Conservation (phyloP, 2,329 filamentous ascomycete genomes). For the Calycina herbarum region DNA sequence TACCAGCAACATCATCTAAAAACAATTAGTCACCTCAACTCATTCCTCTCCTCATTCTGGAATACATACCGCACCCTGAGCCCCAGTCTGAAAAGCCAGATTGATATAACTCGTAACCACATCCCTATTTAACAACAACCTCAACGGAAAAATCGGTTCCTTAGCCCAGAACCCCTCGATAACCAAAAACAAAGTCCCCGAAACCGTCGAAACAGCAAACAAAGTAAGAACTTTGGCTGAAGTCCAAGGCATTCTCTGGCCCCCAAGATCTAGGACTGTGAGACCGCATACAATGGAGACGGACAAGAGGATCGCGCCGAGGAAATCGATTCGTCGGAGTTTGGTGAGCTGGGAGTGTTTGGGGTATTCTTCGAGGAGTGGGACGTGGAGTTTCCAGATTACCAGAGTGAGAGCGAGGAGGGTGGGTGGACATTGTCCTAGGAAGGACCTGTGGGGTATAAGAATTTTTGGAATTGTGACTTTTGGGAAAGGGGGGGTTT, state of each 20-base stretch:
- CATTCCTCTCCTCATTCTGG: not conserved
- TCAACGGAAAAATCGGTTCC: conserved; percentile 59
- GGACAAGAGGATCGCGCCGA: conserved; percentile 50
- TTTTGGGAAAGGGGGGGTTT: conserved; percentile 10
- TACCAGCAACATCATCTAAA: conserved; percentile 60
- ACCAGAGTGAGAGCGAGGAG: conserved; percentile 48
- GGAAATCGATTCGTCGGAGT: conserved; percentile 57
- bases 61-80: conserved; percentile 53
- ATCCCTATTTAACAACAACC: conserved; percentile 51
- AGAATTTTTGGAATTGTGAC: not conserved
- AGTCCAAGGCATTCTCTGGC: conserved; percentile 43
- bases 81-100: conserved; percentile 51
- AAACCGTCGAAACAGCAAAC: conserved; percentile 32
- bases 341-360: conserved; percentile 22
- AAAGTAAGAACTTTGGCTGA: conserved; percentile 38
- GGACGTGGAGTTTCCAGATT: conserved; percentile 26
- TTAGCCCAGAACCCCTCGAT: conserved; percentile 44
- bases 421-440: conserved; percentile 57
- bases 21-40: not conserved
- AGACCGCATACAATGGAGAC: conserved; percentile 45
- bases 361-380: conserved; percentile 21
- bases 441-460: conserved; percentile 46
- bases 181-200: conserved; percentile 19
- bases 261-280: conserved; percentile 50
- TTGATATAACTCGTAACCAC: conserved; percentile 54